Conservation (phyloP, 371 early-diverging fungal species). For the Mortierella sp. region DNA sequence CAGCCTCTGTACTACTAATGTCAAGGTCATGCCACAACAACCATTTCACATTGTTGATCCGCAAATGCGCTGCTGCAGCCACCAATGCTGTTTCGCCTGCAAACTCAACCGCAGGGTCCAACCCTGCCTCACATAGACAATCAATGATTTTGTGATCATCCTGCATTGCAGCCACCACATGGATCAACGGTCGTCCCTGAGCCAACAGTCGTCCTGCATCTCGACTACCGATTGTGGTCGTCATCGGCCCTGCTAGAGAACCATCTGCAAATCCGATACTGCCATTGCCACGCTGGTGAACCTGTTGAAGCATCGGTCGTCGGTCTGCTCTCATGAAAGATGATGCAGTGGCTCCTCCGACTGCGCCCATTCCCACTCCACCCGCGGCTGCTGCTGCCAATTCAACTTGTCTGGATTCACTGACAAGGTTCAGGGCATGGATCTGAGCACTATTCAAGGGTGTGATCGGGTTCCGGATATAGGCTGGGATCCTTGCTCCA, state of each 20-base stretch:
- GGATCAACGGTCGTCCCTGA: constrained; percentile 49
- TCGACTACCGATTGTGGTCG: not conserved
- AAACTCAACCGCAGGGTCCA: constrained; percentile 48
- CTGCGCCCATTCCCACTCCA: too few species aligned
- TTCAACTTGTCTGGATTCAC: constrained; percentile 22
- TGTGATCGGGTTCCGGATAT: constrained; percentile 48
- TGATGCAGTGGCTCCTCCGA: too few species aligned
- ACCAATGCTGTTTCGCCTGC: constrained; percentile 50
- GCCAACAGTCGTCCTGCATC: constrained; percentile 21
- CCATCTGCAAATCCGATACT: too few species aligned
- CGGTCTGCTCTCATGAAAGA: too few species aligned
- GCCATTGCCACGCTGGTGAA: too few species aligned
- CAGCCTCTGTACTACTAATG: constrained; percentile 33
- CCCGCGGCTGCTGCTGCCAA: too few species aligned
- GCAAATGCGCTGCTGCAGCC: constrained; percentile 50
- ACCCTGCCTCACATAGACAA: constrained; percentile 51
- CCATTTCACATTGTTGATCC: constrained; percentile 51
- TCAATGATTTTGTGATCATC: constrained; percentile 47
- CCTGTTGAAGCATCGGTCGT: too few species aligned
- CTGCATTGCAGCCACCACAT: constrained; percentile 52
- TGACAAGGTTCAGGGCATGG: constrained; percentile 42
- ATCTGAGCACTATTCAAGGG: constrained; percentile 44
- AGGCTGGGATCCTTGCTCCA: constrained; percentile 50
- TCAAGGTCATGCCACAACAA: constrained; percentile 50
- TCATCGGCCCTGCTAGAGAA: too few species aligned